Percentiles rank a stretch among this genome's conserved stretches.
Conservation (phyloP, 2,329 filamentous ascomycete species). For the Didymella lethalis region DNA sequence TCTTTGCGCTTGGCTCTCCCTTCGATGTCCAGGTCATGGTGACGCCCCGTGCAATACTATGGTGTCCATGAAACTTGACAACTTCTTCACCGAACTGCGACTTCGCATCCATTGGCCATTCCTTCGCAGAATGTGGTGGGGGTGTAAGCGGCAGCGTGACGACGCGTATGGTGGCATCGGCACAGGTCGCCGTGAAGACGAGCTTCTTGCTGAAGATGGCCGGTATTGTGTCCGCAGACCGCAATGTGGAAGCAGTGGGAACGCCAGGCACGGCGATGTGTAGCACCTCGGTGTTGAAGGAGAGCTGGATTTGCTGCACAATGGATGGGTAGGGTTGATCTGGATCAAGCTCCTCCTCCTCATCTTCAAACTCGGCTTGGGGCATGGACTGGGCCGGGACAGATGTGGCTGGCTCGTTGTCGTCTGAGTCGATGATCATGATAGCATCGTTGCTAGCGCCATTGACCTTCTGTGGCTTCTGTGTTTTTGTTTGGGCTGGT, state of each 20-base stretch:
- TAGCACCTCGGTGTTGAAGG: slow-evolving; percentile 62
- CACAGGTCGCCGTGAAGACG: slow-evolving; percentile 63
- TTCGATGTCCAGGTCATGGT: slow-evolving; percentile 61
- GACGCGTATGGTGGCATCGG: slow-evolving; percentile 64
- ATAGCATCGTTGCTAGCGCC: slow-evolving; percentile 55
- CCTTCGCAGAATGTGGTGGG: slow-evolving; percentile 54
- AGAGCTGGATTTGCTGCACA: slow-evolving; percentile 63
- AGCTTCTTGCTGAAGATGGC: slow-evolving; percentile 60
- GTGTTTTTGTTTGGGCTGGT: slow-evolving; percentile 37
- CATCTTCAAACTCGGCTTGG: slow-evolving; percentile 58
- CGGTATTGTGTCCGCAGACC: slow-evolving; percentile 52
- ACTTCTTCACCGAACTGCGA: slow-evolving; percentile 56
- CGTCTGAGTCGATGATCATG: slow-evolving; percentile 65
- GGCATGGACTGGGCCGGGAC: slow-evolving; percentile 29
- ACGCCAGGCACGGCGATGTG: slow-evolving; percentile 60
- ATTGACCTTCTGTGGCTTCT: slow-evolving; percentile 51
- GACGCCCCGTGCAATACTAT: slow-evolving; percentile 60
- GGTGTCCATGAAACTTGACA: slow-evolving; percentile 59
- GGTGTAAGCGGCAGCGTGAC: slow-evolving; percentile 64
- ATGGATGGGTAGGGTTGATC: slow-evolving; percentile 63
- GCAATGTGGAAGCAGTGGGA: slow-evolving; percentile 41
- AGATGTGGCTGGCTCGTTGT: slow-evolving; percentile 55
- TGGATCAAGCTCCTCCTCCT: slow-evolving; percentile 66
- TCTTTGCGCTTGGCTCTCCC: slow-evolving; percentile 27
- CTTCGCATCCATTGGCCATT: slow-evolving; percentile 29